Evolutionary conservation across 2,329 filamentous ascomycete species (phyloP), one percentile per base, ranked within the genome.

Genomic region (Madurella mycetomatis): DNA sequence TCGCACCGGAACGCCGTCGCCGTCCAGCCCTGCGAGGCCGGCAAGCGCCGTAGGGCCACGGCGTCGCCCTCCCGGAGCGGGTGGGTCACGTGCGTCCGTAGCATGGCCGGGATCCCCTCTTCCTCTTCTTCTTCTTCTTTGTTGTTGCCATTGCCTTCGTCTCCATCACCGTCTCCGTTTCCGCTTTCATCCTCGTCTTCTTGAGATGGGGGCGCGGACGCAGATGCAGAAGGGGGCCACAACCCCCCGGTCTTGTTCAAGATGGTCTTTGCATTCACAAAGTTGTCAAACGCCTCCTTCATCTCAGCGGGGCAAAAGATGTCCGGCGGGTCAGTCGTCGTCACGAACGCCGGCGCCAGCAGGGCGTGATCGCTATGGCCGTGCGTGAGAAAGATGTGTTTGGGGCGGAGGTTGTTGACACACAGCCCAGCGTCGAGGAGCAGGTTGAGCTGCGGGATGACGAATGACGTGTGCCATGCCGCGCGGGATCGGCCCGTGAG

Each of bases 401-500:
- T 77, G 0, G 76, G 76, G 0, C 76, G 70, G 1, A 67, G 60
- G 31, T 71, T 72, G 66, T 76, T 77, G 61, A 78, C 71, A 51
- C 67, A 65, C 40, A 78, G 68, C 1, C 76, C 76, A 2, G 76
- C 74, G 62, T 79, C 76, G 34, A 79, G 73, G 4, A 78, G 71
- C 25, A 78, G 67, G 54, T 77, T 75, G 48, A 79, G 73, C 57
- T 77, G 72, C 1, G 76, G 76, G 48, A 79, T 71, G 44, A 79
- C 66, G 55, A 79, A 79, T 5, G 75, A 77, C 2, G 76, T 79
- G 64, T 78, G 75, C 76, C 76, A 78, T 13, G 76, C 76, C 7
- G 76, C 76, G 13, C 76, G 73, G 8, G 76, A 78, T 25, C 70
- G 70, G 50, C 76, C 76, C 1, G 74, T 76, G 9, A 79, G 67